Base-by-base conservation (phyloP, 139 green algal genomes). In the Closterium sp. region DNA sequence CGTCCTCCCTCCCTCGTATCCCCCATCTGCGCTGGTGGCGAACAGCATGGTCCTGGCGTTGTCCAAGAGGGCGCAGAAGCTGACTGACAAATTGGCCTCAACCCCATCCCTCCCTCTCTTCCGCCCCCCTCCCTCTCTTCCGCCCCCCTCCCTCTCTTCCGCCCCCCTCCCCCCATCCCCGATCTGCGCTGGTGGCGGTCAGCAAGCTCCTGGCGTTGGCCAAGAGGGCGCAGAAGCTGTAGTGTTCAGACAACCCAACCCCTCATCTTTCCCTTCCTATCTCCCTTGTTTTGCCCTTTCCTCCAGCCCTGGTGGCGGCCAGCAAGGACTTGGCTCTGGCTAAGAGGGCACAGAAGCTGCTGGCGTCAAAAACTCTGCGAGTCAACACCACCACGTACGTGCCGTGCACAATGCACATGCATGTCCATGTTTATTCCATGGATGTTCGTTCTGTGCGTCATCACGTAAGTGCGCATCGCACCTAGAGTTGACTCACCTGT, bases 281-380 rank as follows among this genome's bases (percentile, higher is more conserved):
- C 30, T 9, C 19, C 21, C 29, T 31, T 22, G 5, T 84, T 31
- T 70, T 34, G 1, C 10, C 7, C 19, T 30, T 31, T 2, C 27
- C 21, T 42, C 9, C 91, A 93, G 97, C 96, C 17, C 93, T 99
- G 1, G 97, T 99, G 31, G 97, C 97, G 13, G 98, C 98, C 1
- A 97, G 95, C 88, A 94, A 96, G 93, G 97, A 98, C 91, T 85
- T 89, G 11, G 73, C 93, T 19, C 91, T 98, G 85, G 94, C 95
- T 0, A 79, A 89, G 4, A 90, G 89, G 9, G 92, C 97, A 34
- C 97, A 99, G 95, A 92, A 95, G 45, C 96, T 99, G 86, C 98
- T 99, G 91, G 97, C 98, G 5, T 97, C 95, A 73, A 96, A 96
- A 1, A 95, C 93, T 88, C 97, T 99, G 95, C 96, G 98, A 5